phyloP scores from a whole-genome alignment of 2,329 filamentous ascomycete genomes.

The Ophiostoma australiae region DNA sequence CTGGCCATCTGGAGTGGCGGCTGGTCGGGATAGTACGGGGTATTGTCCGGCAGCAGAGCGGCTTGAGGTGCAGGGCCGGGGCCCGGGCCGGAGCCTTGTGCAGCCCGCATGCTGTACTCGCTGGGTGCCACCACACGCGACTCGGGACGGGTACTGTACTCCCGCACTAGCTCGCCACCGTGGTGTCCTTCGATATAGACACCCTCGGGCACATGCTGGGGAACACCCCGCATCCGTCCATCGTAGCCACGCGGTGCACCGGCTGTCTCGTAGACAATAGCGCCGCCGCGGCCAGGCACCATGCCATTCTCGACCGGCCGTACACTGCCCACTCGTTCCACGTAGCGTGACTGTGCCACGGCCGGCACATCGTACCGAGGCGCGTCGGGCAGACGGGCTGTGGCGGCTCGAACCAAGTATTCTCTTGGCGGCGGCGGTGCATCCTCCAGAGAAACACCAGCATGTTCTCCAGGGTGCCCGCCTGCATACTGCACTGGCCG shows the following conservation, averaged over 20 bases:
- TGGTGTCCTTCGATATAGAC: slow-evolving; percentile 14
- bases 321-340: slow-evolving; percentile 47
- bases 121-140: slow-evolving; percentile 34
- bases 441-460: slow-evolving; percentile 12
- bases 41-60: slow-evolving; percentile 27
- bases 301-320: slow-evolving; percentile 39
- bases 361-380: slow-evolving; percentile 30
- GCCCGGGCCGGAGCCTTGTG: background rate
- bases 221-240: background rate
- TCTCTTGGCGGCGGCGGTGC: slow-evolving; percentile 46
- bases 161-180: slow-evolving; percentile 13
- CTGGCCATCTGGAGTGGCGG: background rate
- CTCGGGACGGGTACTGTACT: slow-evolving; percentile 30
- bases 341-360: slow-evolving; percentile 29
- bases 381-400: slow-evolving; percentile 46
- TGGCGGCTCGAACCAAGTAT: slow-evolving; percentile 51
- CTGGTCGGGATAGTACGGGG: slow-evolving; percentile 24
- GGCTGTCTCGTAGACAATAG: slow-evolving; percentile 24
- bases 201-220: background rate
- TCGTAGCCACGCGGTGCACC: background rate
- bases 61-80: background rate
- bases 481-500: slow-evolving; percentile 37
- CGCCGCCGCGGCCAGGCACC: background rate
- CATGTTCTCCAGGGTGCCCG: background rate
- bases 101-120: slow-evolving; percentile 37